Base-by-base conservation (phyloP, 441 rosid species). In the Populus hybrid region DNA sequence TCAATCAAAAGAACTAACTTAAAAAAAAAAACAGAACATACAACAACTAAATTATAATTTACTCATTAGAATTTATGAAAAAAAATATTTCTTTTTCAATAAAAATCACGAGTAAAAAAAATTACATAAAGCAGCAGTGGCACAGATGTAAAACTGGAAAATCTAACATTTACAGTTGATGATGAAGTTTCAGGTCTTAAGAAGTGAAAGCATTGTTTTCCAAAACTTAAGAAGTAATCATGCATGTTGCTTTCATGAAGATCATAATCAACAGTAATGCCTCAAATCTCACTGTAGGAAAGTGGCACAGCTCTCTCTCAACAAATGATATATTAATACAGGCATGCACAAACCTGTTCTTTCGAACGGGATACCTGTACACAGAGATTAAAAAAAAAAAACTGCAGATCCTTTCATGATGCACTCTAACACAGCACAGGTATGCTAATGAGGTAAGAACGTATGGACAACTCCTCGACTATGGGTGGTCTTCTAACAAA, bases 291-390 rank as follows among this genome's bases (percentile, higher is more conserved):
- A 42, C 0, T 0, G 50, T 10, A 11, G 14, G 50, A 42, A 42
- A 42, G 5, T 42, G 50, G 50, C 50, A 42, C 14, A 42, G 5
- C 50, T 42, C 30, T 35, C 59, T 36, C 18, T 65, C n/a, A n/a
- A 46, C 50, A 42, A 46, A 42, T 42, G 8, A 67, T 67, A 20
- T n/a, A 74, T 38, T 74, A 74, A 63, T 21, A 5, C 76, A 61
- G 16, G 76, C 69, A 73, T 34, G 76, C 76, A 61, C 36, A 38
- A 11, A 40, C 5, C 10, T 16, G n/a, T 3, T 28, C 53, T 20
- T 46, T 67, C 18, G 30, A 30, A 42, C n/a, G n/a, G 38, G 77
- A n/a, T 66, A 67, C 34, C 66, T 46, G 32, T 66, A 30, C 14
- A 75, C 7, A 30, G 3, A 75, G 46, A 5, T 14, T 66, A 66